A percentile compares a stretch with the other conserved stretches of the same genome.
Evolutionary conservation across 257 asterid species (phyloP).

Genomic region (Ilex aquifolium): DNA sequence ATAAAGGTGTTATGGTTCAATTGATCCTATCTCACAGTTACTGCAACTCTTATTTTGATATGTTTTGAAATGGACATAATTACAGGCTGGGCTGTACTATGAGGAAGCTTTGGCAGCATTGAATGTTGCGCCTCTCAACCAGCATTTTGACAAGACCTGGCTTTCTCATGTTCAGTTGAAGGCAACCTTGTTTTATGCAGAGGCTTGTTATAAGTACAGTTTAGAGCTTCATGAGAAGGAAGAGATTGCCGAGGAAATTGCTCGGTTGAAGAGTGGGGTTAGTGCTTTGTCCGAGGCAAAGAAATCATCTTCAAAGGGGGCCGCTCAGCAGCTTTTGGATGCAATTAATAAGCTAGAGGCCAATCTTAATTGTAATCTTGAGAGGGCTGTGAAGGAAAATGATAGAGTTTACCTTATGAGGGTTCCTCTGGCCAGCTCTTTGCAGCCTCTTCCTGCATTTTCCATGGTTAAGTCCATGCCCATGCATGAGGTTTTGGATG

Average conservation of each 20-base stretch:
- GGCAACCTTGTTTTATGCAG: constrained; percentile 91
- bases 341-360: constrained; percentile 70
- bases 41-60: background rate
- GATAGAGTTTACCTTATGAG: constrained; percentile 94
- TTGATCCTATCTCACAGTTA: constrained; percentile 11
- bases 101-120: constrained; percentile 91
- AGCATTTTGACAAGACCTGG: constrained; percentile 93
- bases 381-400: constrained; percentile 90
- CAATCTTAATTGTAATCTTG: constrained; percentile 63
- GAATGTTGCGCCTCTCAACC: constrained; percentile 66
- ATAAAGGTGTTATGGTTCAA: background rate
- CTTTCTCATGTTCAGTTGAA: constrained; percentile 84
- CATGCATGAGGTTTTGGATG: constrained; percentile 86
- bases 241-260: constrained; percentile 97
- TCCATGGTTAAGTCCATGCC: constrained; percentile 93
- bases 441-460: constrained; percentile 77
- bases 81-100: constrained; percentile 79
- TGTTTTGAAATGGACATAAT: constrained; percentile 13
- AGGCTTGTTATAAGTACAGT: constrained; percentile 86
- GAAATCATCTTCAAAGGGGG: constrained; percentile 75
- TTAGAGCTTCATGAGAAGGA: constrained; percentile 92
- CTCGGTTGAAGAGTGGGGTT: constrained; percentile 84
- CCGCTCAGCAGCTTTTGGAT: constrained; percentile 82
- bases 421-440: constrained; percentile 81
- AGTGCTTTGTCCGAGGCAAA: constrained; percentile 65